Evolutionary conservation across 1,284 basidiomycete genomes (phyloP).

Genomic region (Wallemia hederae): DNA sequence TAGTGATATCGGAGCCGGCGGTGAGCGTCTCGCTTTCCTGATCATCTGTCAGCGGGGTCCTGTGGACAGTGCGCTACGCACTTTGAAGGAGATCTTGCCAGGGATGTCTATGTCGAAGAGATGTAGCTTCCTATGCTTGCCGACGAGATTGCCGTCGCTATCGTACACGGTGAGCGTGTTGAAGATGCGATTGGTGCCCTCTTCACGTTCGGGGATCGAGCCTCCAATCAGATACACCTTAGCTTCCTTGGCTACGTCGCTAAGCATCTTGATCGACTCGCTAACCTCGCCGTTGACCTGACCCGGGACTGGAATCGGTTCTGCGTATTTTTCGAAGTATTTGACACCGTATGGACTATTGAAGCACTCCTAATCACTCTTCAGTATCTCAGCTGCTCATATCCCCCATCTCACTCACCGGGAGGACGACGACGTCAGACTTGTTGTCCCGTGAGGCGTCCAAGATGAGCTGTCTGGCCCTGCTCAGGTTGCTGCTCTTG

Average conservation of each 20-base stretch:
- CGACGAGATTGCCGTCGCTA: conserved; percentile 55
- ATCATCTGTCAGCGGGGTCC: neutral
- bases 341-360: conserved; percentile 18
- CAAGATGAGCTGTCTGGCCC: conserved; percentile 47
- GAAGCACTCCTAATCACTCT: conserved; percentile 2
- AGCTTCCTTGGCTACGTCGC: conserved; percentile 48
- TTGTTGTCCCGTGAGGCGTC: conserved; percentile 28
- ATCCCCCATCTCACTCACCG: conserved; percentile 24
- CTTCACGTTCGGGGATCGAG: conserved; percentile 59
- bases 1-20: conserved; percentile 42
- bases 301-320: conserved; percentile 29
- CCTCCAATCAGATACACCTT: conserved; percentile 74
- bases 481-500: conserved; percentile 43
- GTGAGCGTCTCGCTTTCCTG: conserved; percentile 83
- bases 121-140: conserved; percentile 76
- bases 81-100: conserved; percentile 87
- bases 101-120: conserved; percentile 96
- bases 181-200: conserved; percentile 36
- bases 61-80: conserved; percentile 16
- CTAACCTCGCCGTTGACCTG: conserved; percentile 29
- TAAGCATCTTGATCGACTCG: conserved; percentile 54
- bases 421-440: conserved; percentile 60
- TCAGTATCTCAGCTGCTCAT: conserved; percentile 1
- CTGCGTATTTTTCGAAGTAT: conserved; percentile 54
- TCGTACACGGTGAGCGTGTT: conserved; percentile 79